phyloP scores from a whole-genome alignment of 225 moss, liverwort and hornwort species.

The Rhytidiadelphus loreus region DNA sequence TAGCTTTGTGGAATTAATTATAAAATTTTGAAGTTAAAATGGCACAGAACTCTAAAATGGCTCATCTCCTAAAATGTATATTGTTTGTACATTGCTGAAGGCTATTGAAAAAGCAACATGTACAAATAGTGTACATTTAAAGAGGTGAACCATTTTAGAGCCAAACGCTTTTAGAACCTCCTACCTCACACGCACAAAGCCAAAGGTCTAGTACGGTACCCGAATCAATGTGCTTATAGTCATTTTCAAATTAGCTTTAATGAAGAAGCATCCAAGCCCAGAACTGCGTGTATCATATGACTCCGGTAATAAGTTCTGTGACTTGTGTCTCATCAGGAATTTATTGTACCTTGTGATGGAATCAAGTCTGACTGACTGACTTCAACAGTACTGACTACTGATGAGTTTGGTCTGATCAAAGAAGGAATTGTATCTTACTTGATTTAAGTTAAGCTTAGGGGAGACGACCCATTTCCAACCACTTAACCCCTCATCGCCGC shows the following conservation, averaged over 20 bases:
- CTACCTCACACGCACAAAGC: neutral
- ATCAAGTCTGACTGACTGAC: neutral
- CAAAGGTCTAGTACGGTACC: neutral
- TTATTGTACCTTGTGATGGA: neutral
- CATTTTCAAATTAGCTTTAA: neutral
- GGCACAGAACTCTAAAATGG: too few relatives aligned
- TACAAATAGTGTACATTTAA: neutral
- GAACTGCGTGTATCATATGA: neutral
- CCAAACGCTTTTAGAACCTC: too few relatives aligned
- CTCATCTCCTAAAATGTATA: too few relatives aligned
- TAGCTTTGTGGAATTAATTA: too few relatives aligned
- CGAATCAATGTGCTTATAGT: neutral
- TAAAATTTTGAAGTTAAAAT: too few relatives aligned
- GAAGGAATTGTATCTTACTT: neutral
- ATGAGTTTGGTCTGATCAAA: too few relatives aligned
- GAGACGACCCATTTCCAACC: too few relatives aligned
- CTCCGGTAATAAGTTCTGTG: neutral
- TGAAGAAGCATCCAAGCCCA: neutral
- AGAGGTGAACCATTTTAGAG: neutral
- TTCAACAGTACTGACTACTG: neutral
- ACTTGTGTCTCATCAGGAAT: neutral
- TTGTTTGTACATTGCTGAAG: too few relatives aligned
- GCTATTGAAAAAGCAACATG: too few relatives aligned
- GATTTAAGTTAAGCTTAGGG: too few relatives aligned
- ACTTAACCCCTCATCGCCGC: too few relatives aligned